A percentile compares a stretch with the other conserved stretches of the same genome.
Conservation (phyloP, 352 stramenopile genomes). For the Phytophthora pini region DNA sequence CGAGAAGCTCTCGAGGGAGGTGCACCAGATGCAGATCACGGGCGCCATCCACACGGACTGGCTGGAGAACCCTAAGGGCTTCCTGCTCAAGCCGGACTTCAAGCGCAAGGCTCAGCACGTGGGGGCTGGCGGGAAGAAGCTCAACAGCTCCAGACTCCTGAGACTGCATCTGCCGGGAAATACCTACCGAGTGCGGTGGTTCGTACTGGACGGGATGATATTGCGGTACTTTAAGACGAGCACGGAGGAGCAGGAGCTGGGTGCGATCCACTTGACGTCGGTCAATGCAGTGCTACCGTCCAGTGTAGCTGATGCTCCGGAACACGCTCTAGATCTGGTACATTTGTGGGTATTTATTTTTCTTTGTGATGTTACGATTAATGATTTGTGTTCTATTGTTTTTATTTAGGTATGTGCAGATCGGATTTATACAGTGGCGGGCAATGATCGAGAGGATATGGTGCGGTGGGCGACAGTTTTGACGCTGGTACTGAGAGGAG, state of each 20-base stretch:
- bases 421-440: conserved; percentile 89
- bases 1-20: conserved; percentile 90
- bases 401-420: conserved; percentile 78
- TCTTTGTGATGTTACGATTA: not conserved
- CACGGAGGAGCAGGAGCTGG: conserved; percentile 87
- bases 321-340: conserved; percentile 86
- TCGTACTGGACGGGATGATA: conserved; percentile 91
- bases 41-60: conserved; percentile 90
- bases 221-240: conserved; percentile 90
- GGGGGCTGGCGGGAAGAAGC: conserved; percentile 85
- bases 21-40: conserved; percentile 91
- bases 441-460: conserved; percentile 89
- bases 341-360: conserved; percentile 29
- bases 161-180: conserved; percentile 82
- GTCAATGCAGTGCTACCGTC: conserved; percentile 89
- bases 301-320: conserved; percentile 88
- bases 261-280: conserved; percentile 87
- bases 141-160: conserved; percentile 80
- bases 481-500: conserved; percentile 75
- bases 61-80: conserved; percentile 91
- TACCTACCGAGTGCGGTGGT: conserved; percentile 85
- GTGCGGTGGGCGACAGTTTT: conserved; percentile 89
- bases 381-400: not conserved
- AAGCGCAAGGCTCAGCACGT: conserved; percentile 89
- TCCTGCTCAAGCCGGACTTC: conserved; percentile 89